Evolutionary conservation across 805 yeast genomes (phyloP).

Genomic region (Teunomyces panamensis): DNA sequence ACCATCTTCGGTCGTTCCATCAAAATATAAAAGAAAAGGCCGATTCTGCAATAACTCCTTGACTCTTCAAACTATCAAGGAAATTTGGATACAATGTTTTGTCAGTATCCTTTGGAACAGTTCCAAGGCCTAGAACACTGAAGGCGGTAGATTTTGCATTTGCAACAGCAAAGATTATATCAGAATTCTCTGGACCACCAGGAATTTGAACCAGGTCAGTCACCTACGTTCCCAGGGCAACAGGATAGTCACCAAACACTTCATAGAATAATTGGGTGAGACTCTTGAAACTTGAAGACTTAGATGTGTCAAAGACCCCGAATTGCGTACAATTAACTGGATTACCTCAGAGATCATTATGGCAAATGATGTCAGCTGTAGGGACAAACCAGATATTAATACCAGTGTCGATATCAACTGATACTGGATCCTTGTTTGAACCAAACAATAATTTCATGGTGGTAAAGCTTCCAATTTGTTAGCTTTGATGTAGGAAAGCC

Average conservation of each 20-base stretch:
- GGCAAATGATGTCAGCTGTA: neutral
- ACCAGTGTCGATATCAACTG: conserved; percentile 13
- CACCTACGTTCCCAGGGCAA: conserved; percentile 5
- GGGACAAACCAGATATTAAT: conserved; percentile 10
- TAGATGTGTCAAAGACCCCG: conserved; percentile 9
- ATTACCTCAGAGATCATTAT: neutral
- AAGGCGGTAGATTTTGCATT: neutral
- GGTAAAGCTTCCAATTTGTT: conserved; percentile 3
- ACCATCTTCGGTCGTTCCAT: conserved; percentile 9
- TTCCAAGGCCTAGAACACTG: conserved; percentile 6
- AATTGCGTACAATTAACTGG: neutral
- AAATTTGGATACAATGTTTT: conserved; percentile 8
- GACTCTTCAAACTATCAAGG: conserved; percentile 8
- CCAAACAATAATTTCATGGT: conserved; percentile 10
- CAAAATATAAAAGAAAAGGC: conserved; percentile 17
- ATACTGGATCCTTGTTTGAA: conserved; percentile 7
- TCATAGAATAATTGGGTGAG: conserved; percentile 5
- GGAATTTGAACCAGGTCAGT: conserved; percentile 7
- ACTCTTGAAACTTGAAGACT: conserved; percentile 8
- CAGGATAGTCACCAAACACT: conserved; percentile 5
- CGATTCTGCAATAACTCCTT: conserved; percentile 9
- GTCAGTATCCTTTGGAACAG: conserved; percentile 1
- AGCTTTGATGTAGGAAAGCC: neutral
- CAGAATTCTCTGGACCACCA: conserved; percentile 1
- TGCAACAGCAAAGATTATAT: conserved; percentile 8